phyloP scores from a whole-genome alignment of 306 rosid species.

The Elaeagnus macrophylla region DNA sequence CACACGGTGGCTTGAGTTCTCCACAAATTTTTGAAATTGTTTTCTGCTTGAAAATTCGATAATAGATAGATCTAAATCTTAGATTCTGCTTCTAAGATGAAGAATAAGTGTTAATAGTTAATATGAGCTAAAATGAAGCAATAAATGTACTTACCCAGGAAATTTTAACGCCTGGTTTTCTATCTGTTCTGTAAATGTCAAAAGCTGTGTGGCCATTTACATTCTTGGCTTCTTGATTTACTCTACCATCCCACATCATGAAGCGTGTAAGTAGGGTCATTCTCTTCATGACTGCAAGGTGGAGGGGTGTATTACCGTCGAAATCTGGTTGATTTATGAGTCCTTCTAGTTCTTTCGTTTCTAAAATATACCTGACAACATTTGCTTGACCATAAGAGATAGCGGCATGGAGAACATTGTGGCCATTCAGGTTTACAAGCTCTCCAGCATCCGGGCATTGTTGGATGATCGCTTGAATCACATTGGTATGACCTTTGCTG shows the following conservation, averaged over 20 bases:
- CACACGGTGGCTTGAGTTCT: no score
- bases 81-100: no score
- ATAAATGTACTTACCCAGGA: no score
- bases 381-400: neutral
- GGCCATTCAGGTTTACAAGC: neutral
- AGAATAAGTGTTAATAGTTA: no score
- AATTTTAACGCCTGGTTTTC: no score
- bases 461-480: neutral
- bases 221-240: neutral
- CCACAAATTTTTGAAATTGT: no score
- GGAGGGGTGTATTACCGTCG: neutral
- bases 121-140: no score
- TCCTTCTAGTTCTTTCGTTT: neutral
- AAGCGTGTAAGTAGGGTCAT: neutral
- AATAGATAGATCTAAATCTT: no score
- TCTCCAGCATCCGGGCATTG: neutral
- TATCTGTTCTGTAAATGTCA: no score
- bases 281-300: neutral
- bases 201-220: neutral
- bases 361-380: neutral
- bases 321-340: neutral
- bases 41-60: no score
- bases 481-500: neutral
- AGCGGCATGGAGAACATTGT: neutral
- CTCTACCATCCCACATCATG: neutral